phyloP scores from a whole-genome alignment of 768 basidiomycete genomes.

The Lyophyllum shimeji region DNA sequence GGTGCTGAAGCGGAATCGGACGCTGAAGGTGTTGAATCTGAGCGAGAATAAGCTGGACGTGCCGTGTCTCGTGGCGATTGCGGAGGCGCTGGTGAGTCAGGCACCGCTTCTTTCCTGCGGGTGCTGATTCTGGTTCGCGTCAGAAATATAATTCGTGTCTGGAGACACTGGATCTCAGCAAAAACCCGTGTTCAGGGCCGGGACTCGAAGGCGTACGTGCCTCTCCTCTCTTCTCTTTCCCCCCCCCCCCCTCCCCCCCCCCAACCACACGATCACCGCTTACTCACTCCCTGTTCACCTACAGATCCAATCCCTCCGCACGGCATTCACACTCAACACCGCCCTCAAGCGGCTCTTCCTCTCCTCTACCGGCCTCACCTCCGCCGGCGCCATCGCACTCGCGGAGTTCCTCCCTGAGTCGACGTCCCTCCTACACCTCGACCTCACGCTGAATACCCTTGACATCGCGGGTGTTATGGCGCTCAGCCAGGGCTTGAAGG shows the following conservation, averaged over 20 bases:
- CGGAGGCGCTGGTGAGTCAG: constrained; percentile 80
- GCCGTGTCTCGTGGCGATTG: constrained; percentile 72
- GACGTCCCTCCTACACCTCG: constrained; percentile 83
- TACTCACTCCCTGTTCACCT: not conserved
- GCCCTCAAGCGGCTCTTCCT: constrained; percentile 92
- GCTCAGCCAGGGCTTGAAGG: constrained; percentile 79
- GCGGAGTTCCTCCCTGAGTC: constrained; percentile 97
- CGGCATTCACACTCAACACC: constrained; percentile 89
- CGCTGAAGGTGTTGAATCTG: constrained; percentile 90
- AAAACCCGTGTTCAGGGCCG: constrained; percentile 92
- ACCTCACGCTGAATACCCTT: constrained; percentile 79
- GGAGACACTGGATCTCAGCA: constrained; percentile 91
- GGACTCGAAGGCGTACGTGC: constrained; percentile 81
- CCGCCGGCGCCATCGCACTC: constrained; percentile 87
- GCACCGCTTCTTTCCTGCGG: not conserved
- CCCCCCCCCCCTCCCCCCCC: constrained; percentile 1
- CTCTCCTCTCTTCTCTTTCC: not conserved
- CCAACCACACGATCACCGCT: no score
- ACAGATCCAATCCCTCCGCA: constrained; percentile 83
- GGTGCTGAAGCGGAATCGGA: constrained; percentile 94
- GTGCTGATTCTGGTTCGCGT: not conserved
- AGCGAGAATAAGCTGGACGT: constrained; percentile 94
- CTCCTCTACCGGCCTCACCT: constrained; percentile 76
- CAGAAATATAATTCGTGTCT: constrained; percentile 94
- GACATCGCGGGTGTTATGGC: constrained; percentile 95